These are phyloP conservation scores for Melocanna baccifera DNA, from an alignment of 176 grass and related monocot species.

Conservation along the genomic window DNA sequence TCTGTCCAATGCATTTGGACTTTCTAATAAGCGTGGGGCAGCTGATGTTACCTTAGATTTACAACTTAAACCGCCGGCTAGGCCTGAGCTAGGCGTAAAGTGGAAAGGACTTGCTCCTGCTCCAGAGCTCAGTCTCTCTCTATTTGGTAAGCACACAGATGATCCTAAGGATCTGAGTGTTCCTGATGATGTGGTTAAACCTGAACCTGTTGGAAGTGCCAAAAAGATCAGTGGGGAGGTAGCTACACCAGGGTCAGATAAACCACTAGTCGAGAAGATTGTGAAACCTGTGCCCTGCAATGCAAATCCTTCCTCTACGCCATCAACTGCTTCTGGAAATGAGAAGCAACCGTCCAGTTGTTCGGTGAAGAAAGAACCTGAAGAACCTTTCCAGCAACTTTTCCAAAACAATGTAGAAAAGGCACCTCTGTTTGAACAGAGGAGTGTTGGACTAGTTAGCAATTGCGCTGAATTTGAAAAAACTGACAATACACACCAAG, in stretches of 20 bases:
- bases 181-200: conserved; percentile 21
- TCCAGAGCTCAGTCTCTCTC: conserved; percentile 51
- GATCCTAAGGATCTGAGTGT: not conserved
- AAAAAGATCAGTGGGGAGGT: conserved; percentile 14
- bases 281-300: not conserved
- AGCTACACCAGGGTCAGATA: conserved; percentile 8
- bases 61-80: conserved; percentile 56
- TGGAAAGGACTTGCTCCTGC: conserved; percentile 54
- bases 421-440: not conserved
- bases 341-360: not conserved
- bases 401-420: conserved; percentile 20
- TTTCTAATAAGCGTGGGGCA: conserved; percentile 18
- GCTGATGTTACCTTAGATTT: conserved; percentile 61
- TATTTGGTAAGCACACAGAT: conserved; percentile 38
- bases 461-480: conserved; percentile 22
- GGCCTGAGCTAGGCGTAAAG: conserved; percentile 49
- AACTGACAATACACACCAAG: not conserved
- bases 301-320: conserved; percentile 14
- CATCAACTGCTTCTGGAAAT: conserved; percentile 19
- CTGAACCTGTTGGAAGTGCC: conserved; percentile 20
- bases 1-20: not conserved
- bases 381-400: conserved; percentile 25
- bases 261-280: conserved; percentile 21
- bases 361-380: conserved; percentile 47
- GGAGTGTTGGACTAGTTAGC: conserved; percentile 17